These are phyloP conservation scores for Nigrograna mackinnonii DNA, from an alignment of 2,329 filamentous ascomycete species.

Conservation along the genomic window DNA sequence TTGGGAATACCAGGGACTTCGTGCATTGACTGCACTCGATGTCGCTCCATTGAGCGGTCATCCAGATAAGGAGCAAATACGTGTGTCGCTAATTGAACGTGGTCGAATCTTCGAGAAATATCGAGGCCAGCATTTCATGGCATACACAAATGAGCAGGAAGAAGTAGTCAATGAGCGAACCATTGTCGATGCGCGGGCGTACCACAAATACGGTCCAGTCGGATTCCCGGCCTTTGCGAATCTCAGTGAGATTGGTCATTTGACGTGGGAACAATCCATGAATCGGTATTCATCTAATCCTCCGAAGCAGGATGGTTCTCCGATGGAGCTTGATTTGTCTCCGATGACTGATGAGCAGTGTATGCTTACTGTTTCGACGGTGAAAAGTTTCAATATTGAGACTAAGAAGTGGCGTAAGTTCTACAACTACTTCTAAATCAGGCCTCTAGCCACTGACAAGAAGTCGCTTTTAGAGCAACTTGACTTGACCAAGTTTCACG, in stretches of 20 bases:
- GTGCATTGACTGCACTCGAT: constrained; percentile 39
- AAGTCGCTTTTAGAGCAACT: constrained; percentile 1
- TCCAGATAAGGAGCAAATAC: constrained; percentile 36
- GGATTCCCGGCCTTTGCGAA: constrained; percentile 11
- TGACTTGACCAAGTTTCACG: constrained; percentile 34
- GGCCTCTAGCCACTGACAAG: neutral
- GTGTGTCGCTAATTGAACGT: constrained; percentile 42
- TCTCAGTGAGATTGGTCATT: constrained; percentile 9
- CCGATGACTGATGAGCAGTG: constrained; percentile 18
- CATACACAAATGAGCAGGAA: constrained; percentile 33
- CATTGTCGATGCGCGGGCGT: constrained; percentile 15
- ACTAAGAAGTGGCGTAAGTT: constrained; percentile 19
- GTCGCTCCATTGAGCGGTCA: constrained; percentile 47
- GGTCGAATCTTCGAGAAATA: constrained; percentile 49
- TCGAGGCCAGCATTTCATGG: constrained; percentile 50
- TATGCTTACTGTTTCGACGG: constrained; percentile 10
- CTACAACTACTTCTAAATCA: neutral
- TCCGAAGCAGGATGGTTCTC: neutral
- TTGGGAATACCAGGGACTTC: constrained; percentile 39
- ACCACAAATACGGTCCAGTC: constrained; percentile 8
- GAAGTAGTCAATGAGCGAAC: constrained; percentile 10
- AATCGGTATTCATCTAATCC: constrained; percentile 10
- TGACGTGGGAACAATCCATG: constrained; percentile 18
- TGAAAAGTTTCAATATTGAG: constrained; percentile 19
- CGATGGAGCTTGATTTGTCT: constrained; percentile 7